Evolutionary conservation across 2,329 filamentous ascomycete species (phyloP), one percentile per base, ranked within the genome.

Genomic region (Botrytis deweyae): DNA sequence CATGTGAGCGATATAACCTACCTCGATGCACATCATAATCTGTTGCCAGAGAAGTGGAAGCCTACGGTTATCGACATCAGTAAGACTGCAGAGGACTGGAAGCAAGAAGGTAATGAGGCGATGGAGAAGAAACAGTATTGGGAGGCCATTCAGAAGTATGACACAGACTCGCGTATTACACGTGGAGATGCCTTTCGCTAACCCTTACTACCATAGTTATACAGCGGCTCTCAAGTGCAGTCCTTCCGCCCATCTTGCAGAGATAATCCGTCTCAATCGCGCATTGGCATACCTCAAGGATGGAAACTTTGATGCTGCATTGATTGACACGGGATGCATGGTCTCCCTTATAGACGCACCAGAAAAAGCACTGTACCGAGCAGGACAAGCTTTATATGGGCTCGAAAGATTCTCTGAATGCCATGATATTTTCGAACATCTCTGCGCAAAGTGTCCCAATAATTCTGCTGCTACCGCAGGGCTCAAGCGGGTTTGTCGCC

Each of bases 221-320:
- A 71, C 75, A 16, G 66, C 55, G 33, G 74, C 73, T 42, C 70
- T 77, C 80, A 33, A 46, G 40, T 73, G 46, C 20, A 36, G 25
- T 33, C 40, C 84, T 1, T n/a, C 74, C 0, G 81, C 84, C n/a
- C 83, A 77, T n/a, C 76, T 81, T 3, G 80, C 78, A 75, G 44
- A 73, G 8, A 70, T 9, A 25, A 68, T 77, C 55, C 62, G 78
- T 64, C 79, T 84, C 46, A 84, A 85, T 72, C 81, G 83, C 46
- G 77, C 82, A 20, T 75, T 83, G 36, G 79, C 81, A 8, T 80
- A 78, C 71, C 79, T 80, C 55, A 81, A 78, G 76, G 79, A 70
- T 20, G 77, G 77, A 62, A 76, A 75, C 71, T 84, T 81, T 62
- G 82, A 84, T 62, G 79, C 81, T 8, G 83, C 81, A 10, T 76